phyloP scores from a whole-genome alignment of 2,329 filamentous ascomycete species.

The Purpureocillium lavendulum region DNA sequence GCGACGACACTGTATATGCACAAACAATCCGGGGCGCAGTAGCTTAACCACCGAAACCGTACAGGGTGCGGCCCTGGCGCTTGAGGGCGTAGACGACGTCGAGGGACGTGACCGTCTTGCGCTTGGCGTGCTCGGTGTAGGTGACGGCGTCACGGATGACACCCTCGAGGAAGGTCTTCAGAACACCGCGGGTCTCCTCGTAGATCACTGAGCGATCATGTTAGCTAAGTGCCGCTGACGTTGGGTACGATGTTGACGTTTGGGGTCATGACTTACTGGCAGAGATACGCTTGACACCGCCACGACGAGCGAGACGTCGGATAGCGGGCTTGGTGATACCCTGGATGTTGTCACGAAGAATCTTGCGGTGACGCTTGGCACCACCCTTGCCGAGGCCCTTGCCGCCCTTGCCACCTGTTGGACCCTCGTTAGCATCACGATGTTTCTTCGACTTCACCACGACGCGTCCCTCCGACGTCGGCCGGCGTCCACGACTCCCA shows the following conservation, averaged over 20 bases:
- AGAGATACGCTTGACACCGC: conserved; percentile 99
- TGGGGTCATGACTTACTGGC: conserved; percentile 56
- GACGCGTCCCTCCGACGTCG: background rate
- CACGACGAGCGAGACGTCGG: conserved; percentile 96
- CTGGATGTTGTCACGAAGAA: conserved; percentile 99
- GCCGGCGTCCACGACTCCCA: background rate
- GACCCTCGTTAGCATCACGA: conserved; percentile 33
- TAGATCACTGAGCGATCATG: conserved; percentile 50
- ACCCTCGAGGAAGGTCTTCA: conserved; percentile 71
- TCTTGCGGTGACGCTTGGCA: conserved; percentile 98
- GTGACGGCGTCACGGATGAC: conserved; percentile 72
- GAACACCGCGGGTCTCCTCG: conserved; percentile 69
- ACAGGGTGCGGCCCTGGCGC: conserved; percentile 68
- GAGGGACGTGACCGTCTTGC: conserved; percentile 68
- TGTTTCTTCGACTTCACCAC: background rate
- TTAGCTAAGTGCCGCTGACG: conserved; percentile 6
- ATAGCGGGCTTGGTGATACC: conserved; percentile 98
- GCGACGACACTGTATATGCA: conserved; percentile 4
- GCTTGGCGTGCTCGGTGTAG: conserved; percentile 74
- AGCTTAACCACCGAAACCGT: conserved; percentile 80
- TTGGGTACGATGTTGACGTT: too few species aligned
- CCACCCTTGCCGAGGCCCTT: conserved; percentile 98
- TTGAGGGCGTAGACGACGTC: conserved; percentile 62
- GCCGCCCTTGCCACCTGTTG: conserved; percentile 81
- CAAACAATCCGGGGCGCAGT: background rate